These are phyloP conservation scores for Jatropha podagrica DNA, from an alignment of 441 rosid species.

Conservation along the genomic window DNA sequence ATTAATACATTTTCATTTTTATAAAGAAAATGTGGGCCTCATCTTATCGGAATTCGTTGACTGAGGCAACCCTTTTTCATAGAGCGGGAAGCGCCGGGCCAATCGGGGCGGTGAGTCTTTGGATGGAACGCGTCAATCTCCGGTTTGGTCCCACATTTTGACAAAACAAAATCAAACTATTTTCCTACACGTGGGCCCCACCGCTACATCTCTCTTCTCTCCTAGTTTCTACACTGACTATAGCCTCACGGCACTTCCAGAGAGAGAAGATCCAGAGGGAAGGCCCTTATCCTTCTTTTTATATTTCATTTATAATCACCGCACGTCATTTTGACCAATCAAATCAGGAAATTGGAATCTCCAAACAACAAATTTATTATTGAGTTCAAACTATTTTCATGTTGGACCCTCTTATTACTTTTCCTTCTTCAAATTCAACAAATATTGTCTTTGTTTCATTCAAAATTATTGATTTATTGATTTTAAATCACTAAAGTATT, in stretches of 20 bases:
- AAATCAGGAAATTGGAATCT: neutral
- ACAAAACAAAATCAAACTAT: neutral
- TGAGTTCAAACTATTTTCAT: no score
- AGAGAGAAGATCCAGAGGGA: neutral
- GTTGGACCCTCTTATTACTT: no score
- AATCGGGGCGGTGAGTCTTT: slow-evolving; percentile 29
- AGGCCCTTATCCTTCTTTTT: neutral
- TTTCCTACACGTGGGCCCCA: slow-evolving; percentile 12
- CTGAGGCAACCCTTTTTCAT: slow-evolving; percentile 26
- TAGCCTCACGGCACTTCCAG: neutral
- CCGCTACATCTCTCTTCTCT: neutral
- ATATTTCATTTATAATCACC: neutral
- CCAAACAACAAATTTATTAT: no score
- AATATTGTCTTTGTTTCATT: no score
- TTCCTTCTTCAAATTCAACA: no score
- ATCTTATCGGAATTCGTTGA: slow-evolving; percentile 30
- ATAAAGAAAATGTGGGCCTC: slow-evolving; percentile 13
- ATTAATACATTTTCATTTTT: no score
- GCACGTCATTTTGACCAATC: neutral
- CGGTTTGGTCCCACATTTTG: neutral
- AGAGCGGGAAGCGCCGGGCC: slow-evolving; percentile 33
- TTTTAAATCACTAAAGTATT: no score
- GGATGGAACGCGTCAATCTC: slow-evolving; percentile 42
- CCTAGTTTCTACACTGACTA: neutral
- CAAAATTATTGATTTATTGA: no score